A percentile compares a stretch with the other conserved stretches of the same genome.
These are phyloP conservation scores for Panus rudis DNA, from an alignment of 768 basidiomycete genomes.

Conservation along the genomic window DNA sequence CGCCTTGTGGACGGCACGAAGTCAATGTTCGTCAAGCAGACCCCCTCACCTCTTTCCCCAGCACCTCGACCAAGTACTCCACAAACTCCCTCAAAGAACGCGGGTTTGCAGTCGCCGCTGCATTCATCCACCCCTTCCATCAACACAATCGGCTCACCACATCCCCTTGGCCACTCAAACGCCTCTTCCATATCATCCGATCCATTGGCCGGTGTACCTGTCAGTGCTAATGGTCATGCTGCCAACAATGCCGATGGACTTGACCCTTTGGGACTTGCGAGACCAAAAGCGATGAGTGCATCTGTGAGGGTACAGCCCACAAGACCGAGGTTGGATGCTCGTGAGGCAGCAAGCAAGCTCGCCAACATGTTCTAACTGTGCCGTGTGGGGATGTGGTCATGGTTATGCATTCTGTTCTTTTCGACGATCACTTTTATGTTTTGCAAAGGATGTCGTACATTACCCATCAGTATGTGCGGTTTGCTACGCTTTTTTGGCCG, in stretches of 20 bases:
- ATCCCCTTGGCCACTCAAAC: conserved; percentile 11
- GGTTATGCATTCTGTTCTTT: not conserved
- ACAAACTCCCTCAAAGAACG: conserved; percentile 10
- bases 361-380: conserved; percentile 78
- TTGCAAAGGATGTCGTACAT: conserved; percentile 1
- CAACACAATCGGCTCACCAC: conserved; percentile 7
- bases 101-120: conserved; percentile 11
- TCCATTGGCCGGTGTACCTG: conserved; percentile 7
- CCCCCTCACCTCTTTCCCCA: conserved; percentile 28
- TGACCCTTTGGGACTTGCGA: conserved; percentile 60
- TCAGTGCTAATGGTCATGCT: not conserved
- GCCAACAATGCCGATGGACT: conserved; percentile 24
- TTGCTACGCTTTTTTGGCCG: no score
- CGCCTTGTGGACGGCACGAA: conserved; percentile 68
- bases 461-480: no score
- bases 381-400: not conserved
- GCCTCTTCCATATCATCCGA: conserved; percentile 5
- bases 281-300: conserved; percentile 58
- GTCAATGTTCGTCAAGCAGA: conserved; percentile 69
- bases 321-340: conserved; percentile 71
- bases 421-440: not conserved
- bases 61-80: conserved; percentile 15
- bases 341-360: conserved; percentile 82
- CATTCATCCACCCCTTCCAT: conserved; percentile 9
- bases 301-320: conserved; percentile 71